Evolutionary conservation across 345 rosid genomes (phyloP), one percentile per base, ranked within the genome.

Genomic region (Eucalyptus coolabah): DNA sequence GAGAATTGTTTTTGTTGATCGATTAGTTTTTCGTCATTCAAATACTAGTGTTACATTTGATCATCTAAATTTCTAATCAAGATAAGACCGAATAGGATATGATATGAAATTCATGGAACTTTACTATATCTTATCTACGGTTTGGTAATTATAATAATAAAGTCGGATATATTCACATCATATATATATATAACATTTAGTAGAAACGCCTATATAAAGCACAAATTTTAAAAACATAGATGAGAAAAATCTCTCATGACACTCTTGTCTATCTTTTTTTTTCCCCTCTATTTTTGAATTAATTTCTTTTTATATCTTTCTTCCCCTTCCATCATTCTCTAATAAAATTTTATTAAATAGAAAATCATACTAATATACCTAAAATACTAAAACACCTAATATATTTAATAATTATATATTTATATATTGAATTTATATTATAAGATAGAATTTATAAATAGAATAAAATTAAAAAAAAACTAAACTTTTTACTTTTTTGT

Each of bases 51-150:
- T 24, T 24, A 24, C 0, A 1, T 24, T 56, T 56, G 30, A 56
- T 56, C 30, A 0, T 24, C 28, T 56, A 24, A 23, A 56, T 56
- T 24, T 56, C 1, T 24, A 56, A 56, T 0, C 0, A 24, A 0
- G 28, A 56, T 24, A 4, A 0, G 3, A 56, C 1, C 0, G 0
- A 3, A 56, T 56, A 23, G 0, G 3, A 56, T 56, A 56, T 9
- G 1, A 56, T 24, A 23, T 56, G 6, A 56, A 56, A 56, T 56
- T 3, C 0, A 56, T 0, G 6, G 3, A 56, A 56, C 2, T 24
- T 56, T 56, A 1, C 2, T 56, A 4, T 56, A 56, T 24, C 6
- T 9, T 56, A 56, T 56, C 1, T 0, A 9, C 3, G 2, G 13
- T 24, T 56, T 56, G 30, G 6, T 56, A 10, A 53, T 53, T 21